phyloP scores from a whole-genome alignment of 1,284 basidiomycete genomes.

The Irpex sp. region DNA sequence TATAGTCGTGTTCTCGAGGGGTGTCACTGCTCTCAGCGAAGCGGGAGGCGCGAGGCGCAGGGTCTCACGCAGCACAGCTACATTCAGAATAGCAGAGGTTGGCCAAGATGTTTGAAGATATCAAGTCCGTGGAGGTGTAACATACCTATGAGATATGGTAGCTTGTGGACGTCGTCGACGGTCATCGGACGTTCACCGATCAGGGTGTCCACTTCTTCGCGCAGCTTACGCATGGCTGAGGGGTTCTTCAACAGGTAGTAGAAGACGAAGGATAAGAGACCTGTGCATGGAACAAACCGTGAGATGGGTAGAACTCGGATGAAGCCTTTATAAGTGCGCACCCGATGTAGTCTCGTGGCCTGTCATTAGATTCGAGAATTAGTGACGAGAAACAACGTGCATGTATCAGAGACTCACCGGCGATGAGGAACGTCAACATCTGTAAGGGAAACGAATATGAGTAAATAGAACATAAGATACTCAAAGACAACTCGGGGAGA shows the following conservation, averaged over 20 bases:
- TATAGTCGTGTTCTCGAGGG: slow-evolving; percentile 32
- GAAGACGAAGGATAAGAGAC: slow-evolving; percentile 33
- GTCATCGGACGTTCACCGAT: slow-evolving; percentile 32
- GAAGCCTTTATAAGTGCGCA: slow-evolving; percentile 4
- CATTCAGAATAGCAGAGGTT: background rate
- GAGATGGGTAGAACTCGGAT: background rate
- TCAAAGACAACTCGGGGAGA: background rate
- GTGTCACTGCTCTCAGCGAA: slow-evolving; percentile 26
- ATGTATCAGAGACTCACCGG: slow-evolving; percentile 24
- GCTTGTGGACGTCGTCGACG: slow-evolving; percentile 34
- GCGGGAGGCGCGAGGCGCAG: slow-evolving; percentile 40
- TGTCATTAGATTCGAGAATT: background rate
- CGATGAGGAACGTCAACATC: slow-evolving; percentile 47
- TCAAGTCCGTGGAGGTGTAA: background rate
- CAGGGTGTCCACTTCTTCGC: slow-evolving; percentile 40
- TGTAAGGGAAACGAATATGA: slow-evolving; percentile 9
- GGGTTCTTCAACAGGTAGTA: slow-evolving; percentile 45
- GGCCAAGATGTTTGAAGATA: background rate
- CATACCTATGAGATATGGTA: slow-evolving; percentile 38
- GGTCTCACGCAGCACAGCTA: slow-evolving; percentile 42
- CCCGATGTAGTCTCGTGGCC: slow-evolving; percentile 45
- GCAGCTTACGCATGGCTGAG: slow-evolving; percentile 35
- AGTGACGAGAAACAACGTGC: background rate
- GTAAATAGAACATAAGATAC: background rate
- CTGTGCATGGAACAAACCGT: slow-evolving; percentile 11